Conservation (phyloP, 2,329 filamentous ascomycete genomes). For the Triangularia setosa region DNA sequence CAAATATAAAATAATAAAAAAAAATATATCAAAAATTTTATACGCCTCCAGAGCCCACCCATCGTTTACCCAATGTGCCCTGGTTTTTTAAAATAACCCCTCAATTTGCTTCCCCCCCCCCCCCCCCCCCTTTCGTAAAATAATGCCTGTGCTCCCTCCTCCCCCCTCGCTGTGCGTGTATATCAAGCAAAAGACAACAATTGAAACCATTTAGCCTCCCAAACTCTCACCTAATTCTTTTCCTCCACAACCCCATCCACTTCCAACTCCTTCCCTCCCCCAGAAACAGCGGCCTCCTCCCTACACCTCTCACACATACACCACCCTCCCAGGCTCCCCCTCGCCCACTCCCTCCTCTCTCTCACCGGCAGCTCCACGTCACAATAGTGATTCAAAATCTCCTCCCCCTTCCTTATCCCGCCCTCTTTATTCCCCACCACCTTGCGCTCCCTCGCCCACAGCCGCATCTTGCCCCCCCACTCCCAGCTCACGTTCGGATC, state of each 20-base stretch:
- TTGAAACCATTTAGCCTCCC: no score
- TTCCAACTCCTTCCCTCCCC: background rate
- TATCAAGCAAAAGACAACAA: background rate
- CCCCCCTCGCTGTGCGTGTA: conserved; percentile 4
- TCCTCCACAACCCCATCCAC: background rate
- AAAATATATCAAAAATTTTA: no score
- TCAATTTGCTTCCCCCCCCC: background rate
- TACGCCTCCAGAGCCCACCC: no score
- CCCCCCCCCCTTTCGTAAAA: background rate
- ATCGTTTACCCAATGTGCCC: no score
- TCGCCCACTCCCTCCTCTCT: conserved; percentile 82
- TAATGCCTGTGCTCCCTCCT: no score
- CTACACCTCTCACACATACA: conserved; percentile 76
- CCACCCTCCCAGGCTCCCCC: conserved; percentile 79
- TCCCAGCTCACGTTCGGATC: conserved; percentile 94
- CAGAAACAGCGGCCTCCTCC: background rate
- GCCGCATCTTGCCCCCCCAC: conserved; percentile 75
- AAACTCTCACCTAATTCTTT: background rate
- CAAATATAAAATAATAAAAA: no score
- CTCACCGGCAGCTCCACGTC: conserved; percentile 75
- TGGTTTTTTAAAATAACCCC: no score
- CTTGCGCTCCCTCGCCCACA: conserved; percentile 58
- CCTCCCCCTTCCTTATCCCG: conserved; percentile 73
- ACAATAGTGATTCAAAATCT: conserved; percentile 92
- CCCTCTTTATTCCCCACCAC: conserved; percentile 48